Evolutionary conservation across 441 rosid species (phyloP), one percentile per base, ranked within the genome.

Genomic region (Euphorbia corollata): DNA sequence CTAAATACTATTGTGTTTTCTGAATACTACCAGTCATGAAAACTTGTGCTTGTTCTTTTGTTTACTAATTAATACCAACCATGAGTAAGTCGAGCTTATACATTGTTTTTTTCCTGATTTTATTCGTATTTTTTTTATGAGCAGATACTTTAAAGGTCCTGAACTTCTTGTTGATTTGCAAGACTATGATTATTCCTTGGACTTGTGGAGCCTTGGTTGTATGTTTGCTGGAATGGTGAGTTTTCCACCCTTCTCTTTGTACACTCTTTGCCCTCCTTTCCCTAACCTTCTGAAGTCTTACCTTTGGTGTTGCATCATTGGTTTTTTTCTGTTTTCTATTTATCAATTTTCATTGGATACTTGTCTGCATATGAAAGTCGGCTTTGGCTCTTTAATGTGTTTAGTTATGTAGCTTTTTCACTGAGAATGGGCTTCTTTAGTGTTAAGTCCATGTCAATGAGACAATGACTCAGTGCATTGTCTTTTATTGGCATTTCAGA

Each of bases 181-280:
- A 84, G 98, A 93, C 70, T 90, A 93, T 80, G 98, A 93, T 83
- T 93, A 93, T 77, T 90, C 98, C 51, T 79, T 93, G 66, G 99
- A 93, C 79, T 75, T 93, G 75, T 93, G 99, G 99, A 93, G 97
- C 80, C 96, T 91, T 63, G 96, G 99, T 70, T 93, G 99, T 75
- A 93, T 93, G 99, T 85, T 91, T 81, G 99, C 99, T 74, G 97
- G 97, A 79, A 93, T 93, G 99, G 99, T 89, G 39, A 84, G 88
- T 38, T 8, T 73, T 65, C 64, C 24, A 16, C 39, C 43, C 39
- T 23, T 32, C 23, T 38, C 39, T 58, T n/a, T 30, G 3, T 59
- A 15, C n/a, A 6, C 12, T 36, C 30, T 0, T 7, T 9, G 2
- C 3, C 47, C 36, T 51, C 32, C 41, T 38, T 19, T 65, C 63